Conservation (phyloP, 1,284 basidiomycete species). For the Termitomyces sp. region DNA sequence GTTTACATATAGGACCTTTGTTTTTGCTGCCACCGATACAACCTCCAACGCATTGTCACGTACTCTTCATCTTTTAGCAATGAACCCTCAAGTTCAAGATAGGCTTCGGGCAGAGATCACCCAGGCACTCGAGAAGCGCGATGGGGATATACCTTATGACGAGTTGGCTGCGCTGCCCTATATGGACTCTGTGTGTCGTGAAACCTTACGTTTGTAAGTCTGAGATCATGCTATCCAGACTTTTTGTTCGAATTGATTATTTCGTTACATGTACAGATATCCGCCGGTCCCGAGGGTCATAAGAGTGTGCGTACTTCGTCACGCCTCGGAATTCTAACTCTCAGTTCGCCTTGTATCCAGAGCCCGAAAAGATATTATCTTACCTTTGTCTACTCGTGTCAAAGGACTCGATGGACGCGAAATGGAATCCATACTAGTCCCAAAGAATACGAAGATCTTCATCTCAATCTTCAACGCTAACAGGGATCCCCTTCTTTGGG, state of each 20-base stretch:
- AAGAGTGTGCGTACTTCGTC: background rate
- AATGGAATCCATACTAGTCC: background rate
- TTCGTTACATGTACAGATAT: background rate
- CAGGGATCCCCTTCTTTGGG: background rate
- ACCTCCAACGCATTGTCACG: constrained; percentile 33
- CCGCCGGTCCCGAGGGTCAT: background rate
- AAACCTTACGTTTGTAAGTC: background rate
- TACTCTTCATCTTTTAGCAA: constrained; percentile 33
- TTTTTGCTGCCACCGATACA: constrained; percentile 43
- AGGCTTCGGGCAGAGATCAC: constrained; percentile 32
- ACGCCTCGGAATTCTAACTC: background rate
- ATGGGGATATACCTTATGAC: constrained; percentile 25
- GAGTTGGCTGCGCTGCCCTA: constrained; percentile 26
- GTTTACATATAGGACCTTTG: constrained; percentile 29
- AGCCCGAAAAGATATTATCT: constrained; percentile 4
- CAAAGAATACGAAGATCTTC: background rate
- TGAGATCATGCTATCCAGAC: background rate
- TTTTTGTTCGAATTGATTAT: background rate
- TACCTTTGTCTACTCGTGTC: constrained; percentile 7
- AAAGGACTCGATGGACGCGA: constrained; percentile 11
- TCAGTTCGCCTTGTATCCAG: background rate
- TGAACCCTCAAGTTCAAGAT: constrained; percentile 32
- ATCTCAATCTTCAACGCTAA: background rate
- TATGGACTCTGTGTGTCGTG: constrained; percentile 26
- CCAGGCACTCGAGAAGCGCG: constrained; percentile 22